Evolutionary conservation across 805 yeast genomes (phyloP).

Genomic region (Priceomyces carsonii): DNA sequence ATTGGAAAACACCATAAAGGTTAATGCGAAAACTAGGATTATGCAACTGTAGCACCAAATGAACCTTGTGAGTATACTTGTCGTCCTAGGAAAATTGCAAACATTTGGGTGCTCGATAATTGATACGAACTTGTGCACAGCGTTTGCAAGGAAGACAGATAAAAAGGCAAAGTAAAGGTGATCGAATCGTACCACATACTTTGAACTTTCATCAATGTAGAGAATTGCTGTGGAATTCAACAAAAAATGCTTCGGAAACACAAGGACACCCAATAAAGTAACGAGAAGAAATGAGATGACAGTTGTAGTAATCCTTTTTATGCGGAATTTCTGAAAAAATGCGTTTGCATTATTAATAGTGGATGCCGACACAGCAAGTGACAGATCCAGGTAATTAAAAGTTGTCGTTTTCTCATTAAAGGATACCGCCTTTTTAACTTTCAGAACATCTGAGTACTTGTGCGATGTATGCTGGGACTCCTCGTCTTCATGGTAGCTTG

Average conservation of each 20-base stretch:
- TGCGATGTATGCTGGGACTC: background rate
- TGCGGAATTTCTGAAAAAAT: background rate
- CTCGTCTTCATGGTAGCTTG: constrained; percentile 1
- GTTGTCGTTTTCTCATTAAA: constrained; percentile 17
- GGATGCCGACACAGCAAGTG: constrained; percentile 5
- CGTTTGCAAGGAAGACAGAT: constrained; percentile 13
- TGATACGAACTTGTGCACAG: constrained; percentile 10
- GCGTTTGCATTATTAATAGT: background rate
- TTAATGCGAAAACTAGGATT: constrained; percentile 12
- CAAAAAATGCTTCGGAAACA: constrained; percentile 15
- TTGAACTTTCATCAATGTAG: constrained; percentile 2
- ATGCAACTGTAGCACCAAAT: constrained; percentile 23
- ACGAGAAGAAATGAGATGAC: background rate
- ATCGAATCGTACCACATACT: constrained; percentile 21
- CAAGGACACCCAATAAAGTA: constrained; percentile 1
- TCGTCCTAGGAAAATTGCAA: constrained; percentile 15
- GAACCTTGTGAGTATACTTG: constrained; percentile 16
- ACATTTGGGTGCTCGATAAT: constrained; percentile 14
- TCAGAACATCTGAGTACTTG: background rate
- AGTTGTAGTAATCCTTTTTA: constrained; percentile 1
- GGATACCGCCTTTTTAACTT: constrained; percentile 16
- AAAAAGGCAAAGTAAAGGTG: constrained; percentile 22
- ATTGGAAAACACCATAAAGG: constrained; percentile 15
- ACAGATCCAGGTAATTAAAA: constrained; percentile 11
- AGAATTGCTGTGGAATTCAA: constrained; percentile 22